Evolutionary conservation across 208 protist species (phyloP).

Genomic region (Leishmania mexicana): DNA sequence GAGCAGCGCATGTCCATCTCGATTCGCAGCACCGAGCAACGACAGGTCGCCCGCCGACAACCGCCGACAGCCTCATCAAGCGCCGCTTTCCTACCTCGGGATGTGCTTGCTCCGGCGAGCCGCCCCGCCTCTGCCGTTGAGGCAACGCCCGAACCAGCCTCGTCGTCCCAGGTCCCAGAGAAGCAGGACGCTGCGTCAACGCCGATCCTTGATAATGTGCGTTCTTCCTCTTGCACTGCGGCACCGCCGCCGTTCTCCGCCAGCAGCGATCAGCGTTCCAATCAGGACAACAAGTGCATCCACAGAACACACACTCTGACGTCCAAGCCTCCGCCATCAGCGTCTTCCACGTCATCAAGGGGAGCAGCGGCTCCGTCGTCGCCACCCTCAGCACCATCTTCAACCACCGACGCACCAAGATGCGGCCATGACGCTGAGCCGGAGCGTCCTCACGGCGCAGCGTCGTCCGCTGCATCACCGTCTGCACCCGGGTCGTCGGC

Average conservation of each 20-base stretch:
- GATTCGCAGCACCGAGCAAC: slow-evolving; percentile 49
- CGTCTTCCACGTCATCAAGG: neutral
- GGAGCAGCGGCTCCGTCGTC: neutral
- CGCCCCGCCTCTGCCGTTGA: neutral
- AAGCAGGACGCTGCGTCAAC: neutral
- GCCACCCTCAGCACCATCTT: neutral
- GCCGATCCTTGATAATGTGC: neutral
- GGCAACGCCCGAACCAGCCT: neutral
- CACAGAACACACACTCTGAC: neutral
- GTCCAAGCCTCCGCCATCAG: neutral
- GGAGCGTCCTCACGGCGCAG: neutral
- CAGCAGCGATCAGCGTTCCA: neutral
- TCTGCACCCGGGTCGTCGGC: neutral
- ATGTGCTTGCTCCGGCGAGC: neutral
- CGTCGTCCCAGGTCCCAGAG: neutral
- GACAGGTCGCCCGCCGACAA: slow-evolving; percentile 24
- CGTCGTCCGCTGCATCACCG: neutral
- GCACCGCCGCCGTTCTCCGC: neutral
- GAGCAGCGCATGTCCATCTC: slow-evolving; percentile 68
- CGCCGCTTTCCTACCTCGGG: too few species aligned
- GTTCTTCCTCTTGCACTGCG: neutral
- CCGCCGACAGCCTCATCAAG: neutral
- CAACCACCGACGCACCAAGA: neutral
- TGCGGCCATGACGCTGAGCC: neutral
- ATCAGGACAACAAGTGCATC: neutral